Evolutionary conservation across 2,329 filamentous ascomycete species (phyloP), one percentile per base, ranked within the genome.

Genomic region (Stagonosporopsis tanaceti): DNA sequence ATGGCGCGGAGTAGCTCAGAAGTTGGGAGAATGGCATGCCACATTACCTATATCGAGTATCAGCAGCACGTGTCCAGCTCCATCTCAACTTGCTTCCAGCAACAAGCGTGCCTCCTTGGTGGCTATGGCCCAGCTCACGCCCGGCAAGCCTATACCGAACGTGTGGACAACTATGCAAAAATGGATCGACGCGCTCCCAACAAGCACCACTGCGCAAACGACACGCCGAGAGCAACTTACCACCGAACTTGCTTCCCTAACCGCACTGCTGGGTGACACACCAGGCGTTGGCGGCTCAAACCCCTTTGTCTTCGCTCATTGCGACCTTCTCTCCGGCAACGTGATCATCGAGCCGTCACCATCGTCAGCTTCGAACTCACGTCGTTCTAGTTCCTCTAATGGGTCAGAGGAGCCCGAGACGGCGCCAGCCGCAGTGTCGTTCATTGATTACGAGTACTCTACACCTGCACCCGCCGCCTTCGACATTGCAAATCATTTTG

Each of bases 361-460:
- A 25, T 73, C 70, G 24, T 76, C 75, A 14, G 65, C 72, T 34
- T 68, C 74, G 30, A 68, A 63, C 20, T 74, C 72, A 28, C 69
- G 69, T 48, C 68, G 71, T 50, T 74, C 71, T 40, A 75, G 71
- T 61, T 64, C 64, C 5, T 75, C 73, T 5, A 64, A 64, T 50
- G 66, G 61, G 44, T 73, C 73, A 6, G 68, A 72, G 51, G 67
- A 71, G 47, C 61, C 65, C 27, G 67, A 71, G 48, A 57, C 70
- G 15, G 65, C 73, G 4, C 64, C 73, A 3, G 69, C 70, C 12
- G 67, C 64, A 35, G 74, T 77, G 27, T 69, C 71, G 72, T 98
- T 99, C 78, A 99, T 99, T 76, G 95, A 99, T 79, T 99, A 98
- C 81, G 95, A 99, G 77, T 99, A 99, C 77, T 93, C 93, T 14